A percentile compares a stretch with the other conserved stretches of the same genome.
Conservation (phyloP, 2,329 filamentous ascomycete species). For the Trichoderma brevicompactum region DNA sequence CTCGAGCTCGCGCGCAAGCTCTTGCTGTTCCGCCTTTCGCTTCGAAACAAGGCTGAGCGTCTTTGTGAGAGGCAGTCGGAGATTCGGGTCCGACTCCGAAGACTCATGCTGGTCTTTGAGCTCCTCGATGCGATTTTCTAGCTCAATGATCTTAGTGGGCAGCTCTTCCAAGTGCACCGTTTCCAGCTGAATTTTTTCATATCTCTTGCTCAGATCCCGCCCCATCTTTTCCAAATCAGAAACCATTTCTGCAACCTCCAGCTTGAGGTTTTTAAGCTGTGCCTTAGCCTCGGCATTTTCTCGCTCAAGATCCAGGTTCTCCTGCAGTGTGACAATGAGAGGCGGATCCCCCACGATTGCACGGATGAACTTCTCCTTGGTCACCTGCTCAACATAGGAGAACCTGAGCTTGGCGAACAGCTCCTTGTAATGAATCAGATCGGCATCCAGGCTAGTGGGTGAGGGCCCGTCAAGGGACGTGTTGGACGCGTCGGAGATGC, state of each 20-base stretch:
- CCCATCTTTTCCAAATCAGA: slow-evolving; percentile 70
- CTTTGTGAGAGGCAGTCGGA: slow-evolving; percentile 62
- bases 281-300: slow-evolving; percentile 73
- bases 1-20: slow-evolving; percentile 67
- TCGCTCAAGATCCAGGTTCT: slow-evolving; percentile 78
- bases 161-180: slow-evolving; percentile 55
- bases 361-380: slow-evolving; percentile 96
- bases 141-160: slow-evolving; percentile 52
- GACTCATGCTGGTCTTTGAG: slow-evolving; percentile 49
- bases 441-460: slow-evolving; percentile 77
- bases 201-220: slow-evolving; percentile 59
- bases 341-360: slow-evolving; percentile 91
- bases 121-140: slow-evolving; percentile 54
- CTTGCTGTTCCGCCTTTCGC: slow-evolving; percentile 55
- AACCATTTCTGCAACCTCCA: slow-evolving; percentile 75
- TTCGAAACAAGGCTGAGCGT: slow-evolving; percentile 59
- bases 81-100: slow-evolving; percentile 45
- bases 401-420: slow-evolving; percentile 96
- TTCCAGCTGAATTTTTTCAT: slow-evolving; percentile 56
- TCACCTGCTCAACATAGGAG: slow-evolving; percentile 97
- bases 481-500: slow-evolving; percentile 74
- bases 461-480: slow-evolving; percentile 68
- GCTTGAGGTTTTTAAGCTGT: slow-evolving; percentile 77
- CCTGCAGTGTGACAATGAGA: slow-evolving; percentile 77
- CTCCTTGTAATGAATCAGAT: slow-evolving; percentile 89